Conservation (phyloP, 2,329 filamentous ascomycete species). For the Trichoderma sp. region DNA sequence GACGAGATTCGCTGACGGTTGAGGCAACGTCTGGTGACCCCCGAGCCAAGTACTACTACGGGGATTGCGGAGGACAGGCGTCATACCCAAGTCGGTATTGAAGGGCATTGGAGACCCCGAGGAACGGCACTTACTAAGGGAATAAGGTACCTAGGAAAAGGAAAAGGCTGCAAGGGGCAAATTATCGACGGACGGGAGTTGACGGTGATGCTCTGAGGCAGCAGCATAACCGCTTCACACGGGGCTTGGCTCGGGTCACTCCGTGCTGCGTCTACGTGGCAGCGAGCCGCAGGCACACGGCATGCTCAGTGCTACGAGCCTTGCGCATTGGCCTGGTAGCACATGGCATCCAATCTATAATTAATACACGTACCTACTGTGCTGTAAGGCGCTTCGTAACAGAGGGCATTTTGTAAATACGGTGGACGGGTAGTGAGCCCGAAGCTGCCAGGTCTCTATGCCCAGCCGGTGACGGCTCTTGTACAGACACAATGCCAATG, state of each 20-base stretch:
- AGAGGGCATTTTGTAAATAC: not conserved
- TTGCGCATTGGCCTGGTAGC: not conserved
- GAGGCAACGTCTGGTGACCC: constrained; percentile 9
- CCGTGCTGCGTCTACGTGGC: constrained; percentile 3
- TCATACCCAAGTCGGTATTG: not conserved
- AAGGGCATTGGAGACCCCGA: not conserved
- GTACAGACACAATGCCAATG: not conserved
- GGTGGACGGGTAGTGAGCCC: not conserved
- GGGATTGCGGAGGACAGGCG: not conserved
- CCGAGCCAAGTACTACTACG: not conserved
- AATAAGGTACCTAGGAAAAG: not conserved
- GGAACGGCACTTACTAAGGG: not conserved
- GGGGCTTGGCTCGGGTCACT: not conserved
- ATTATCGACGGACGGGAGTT: not conserved
- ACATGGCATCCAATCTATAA: not conserved
- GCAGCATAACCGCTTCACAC: not conserved
- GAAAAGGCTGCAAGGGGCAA: not conserved
- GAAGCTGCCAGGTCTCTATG: not conserved
- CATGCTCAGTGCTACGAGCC: not conserved
- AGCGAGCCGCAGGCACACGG: constrained; percentile 11
- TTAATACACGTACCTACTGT: not conserved
- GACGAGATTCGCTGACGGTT: constrained; percentile 18
- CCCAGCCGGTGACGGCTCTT: not conserved
- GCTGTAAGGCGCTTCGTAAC: not conserved
- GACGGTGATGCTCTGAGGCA: not conserved